Evolutionary conservation across 176 grass and related monocot species (phyloP), one percentile per base, ranked within the genome.

Genomic region (Calamus simplicifolius): DNA sequence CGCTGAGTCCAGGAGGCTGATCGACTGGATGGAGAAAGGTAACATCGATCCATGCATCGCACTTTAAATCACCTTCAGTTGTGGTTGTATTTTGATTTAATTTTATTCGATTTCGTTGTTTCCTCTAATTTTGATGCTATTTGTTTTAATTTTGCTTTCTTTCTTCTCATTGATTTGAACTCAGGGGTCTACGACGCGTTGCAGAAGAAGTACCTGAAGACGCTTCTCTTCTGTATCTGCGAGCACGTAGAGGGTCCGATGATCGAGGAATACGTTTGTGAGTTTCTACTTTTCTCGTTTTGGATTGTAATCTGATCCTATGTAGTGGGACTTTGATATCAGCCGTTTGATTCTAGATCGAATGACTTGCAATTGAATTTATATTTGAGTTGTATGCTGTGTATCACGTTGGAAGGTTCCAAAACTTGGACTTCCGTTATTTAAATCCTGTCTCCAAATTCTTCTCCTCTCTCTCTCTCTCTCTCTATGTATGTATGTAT

Each of bases 1-100:
- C 85, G 73, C 70, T 2, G 93, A 91, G 67, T 91, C 87, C 0
- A 78, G 87, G 66, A 82, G 93, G 63, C 76, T 98, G 60, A 98
- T 98, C 25, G 87, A 92, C 68, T 98, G 93, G 93, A 98, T 98
- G 93, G 87, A 98, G 76, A 98, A 92, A 92, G 87, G 87, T 98
- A 49, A 86, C 56, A 71, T 64, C 52, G 54, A 58, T 51, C 55
- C 16, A 60, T 43, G 35, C 35, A 43, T 13, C 35, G 8, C 35
- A 43, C 35, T 10, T 35, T 35, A 35, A 35, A 7, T 35, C 31
- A 8, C 6, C 31, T 35, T 35, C 31, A 35, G 6, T 35, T 8
- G 31, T 43, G 12, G 8, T 43, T 43, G 14, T 58, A 59, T 52
- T 49, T 25, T 51, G 16, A 43, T 21, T 29, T 56, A 43, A 29